A percentile compares a stretch with the other conserved stretches of the same genome.
phyloP scores from a whole-genome alignment of 768 basidiomycete genomes.

The Hypsizygus marmoreus region DNA sequence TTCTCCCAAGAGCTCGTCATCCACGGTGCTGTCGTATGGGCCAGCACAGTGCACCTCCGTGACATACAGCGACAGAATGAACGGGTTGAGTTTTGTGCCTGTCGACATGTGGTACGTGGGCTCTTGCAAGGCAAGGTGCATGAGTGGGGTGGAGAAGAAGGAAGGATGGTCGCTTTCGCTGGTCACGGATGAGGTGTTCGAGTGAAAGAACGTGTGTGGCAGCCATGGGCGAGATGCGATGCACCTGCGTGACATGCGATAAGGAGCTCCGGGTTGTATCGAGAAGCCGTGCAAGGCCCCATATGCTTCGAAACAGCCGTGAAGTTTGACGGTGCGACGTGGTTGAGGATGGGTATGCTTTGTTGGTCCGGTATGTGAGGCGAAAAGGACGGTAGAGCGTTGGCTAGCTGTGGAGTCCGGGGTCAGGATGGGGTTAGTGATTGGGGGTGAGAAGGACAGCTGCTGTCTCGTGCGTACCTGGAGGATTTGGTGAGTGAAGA shows the following conservation, averaged over 20 bases:
- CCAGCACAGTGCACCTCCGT: conserved; percentile 38
- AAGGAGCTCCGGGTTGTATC: too few species aligned
- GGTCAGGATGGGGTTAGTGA: conserved; percentile 41
- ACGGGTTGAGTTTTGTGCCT: conserved; percentile 46
- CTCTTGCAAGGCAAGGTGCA: neutral
- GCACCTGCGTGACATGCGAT: too few species aligned
- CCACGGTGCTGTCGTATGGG: conserved; percentile 25
- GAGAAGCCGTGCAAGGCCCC: too few species aligned
- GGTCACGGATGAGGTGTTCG: too few species aligned
- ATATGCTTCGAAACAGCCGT: too few species aligned
- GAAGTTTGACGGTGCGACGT: too few species aligned
- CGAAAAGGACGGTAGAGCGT: too few species aligned
- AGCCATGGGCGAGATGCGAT: too few species aligned
- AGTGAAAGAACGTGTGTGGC: too few species aligned
- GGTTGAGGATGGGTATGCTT: too few species aligned
- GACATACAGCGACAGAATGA: conserved; percentile 44
- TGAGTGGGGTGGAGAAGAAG: conserved; percentile 32
- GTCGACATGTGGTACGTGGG: conserved; percentile 46
- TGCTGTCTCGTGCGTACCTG: conserved; percentile 1
- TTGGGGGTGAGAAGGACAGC: conserved; percentile 22
- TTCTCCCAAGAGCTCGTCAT: conserved; percentile 38
- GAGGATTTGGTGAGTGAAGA: neutral
- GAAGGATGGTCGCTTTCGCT: conserved; percentile 25
- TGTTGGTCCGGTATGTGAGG: too few species aligned
- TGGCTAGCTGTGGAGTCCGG: conserved; percentile 26